Evolutionary conservation across 805 yeast species (phyloP).

Genomic region (Pichia membranifaciens): DNA sequence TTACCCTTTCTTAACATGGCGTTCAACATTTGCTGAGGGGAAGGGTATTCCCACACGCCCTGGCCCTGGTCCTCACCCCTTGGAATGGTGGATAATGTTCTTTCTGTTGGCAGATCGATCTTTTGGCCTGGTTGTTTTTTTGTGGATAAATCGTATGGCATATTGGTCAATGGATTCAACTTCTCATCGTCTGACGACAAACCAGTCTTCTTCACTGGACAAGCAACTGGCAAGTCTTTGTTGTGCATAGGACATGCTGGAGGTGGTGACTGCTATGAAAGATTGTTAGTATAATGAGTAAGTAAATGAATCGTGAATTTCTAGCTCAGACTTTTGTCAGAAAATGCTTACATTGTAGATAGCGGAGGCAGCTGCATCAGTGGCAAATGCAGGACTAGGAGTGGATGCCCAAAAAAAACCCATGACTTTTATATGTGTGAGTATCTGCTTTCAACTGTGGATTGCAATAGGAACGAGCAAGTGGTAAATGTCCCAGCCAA

Average conservation of each 20-base stretch:
- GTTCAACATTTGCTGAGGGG: constrained; percentile 98
- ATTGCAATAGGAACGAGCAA: too few relatives aligned
- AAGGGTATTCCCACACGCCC: constrained; percentile 97
- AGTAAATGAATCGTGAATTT: too few relatives aligned
- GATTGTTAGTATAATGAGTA: too few relatives aligned
- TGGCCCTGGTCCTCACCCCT: constrained; percentile 58
- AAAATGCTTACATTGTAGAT: neutral
- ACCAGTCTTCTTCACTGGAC: constrained; percentile 26
- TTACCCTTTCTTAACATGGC: constrained; percentile 97
- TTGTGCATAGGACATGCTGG: constrained; percentile 11
- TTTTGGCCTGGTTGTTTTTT: constrained; percentile 75
- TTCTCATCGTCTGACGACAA: constrained; percentile 25
- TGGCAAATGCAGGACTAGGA: neutral
- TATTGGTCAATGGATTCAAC: constrained; percentile 80
- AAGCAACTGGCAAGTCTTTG: constrained; percentile 7
- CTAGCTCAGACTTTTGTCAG: neutral
- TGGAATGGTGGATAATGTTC: constrained; percentile 83
- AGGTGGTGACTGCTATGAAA: constrained; percentile 6
- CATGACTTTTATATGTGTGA: too few relatives aligned
- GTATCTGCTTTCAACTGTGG: too few relatives aligned
- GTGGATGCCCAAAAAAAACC: constrained; percentile 4
- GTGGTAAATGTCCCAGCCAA: too few relatives aligned
- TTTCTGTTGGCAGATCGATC: constrained; percentile 69
- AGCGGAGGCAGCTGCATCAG: neutral
- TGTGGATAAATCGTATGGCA: constrained; percentile 71